phyloP scores from a whole-genome alignment of 108 stramenopile species.

The Schizochytrium sp. region DNA sequence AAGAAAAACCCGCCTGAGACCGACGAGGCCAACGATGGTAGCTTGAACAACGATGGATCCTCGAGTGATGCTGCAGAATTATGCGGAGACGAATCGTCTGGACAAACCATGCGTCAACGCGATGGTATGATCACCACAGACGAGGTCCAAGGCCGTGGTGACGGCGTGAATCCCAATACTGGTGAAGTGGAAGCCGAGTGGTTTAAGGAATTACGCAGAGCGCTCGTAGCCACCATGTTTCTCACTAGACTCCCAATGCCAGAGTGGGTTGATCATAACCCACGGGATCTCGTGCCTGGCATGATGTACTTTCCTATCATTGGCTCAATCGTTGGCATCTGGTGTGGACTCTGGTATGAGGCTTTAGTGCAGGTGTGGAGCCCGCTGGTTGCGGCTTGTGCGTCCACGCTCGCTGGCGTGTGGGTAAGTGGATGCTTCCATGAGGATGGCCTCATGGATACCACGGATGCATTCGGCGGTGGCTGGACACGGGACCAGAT shows the following conservation, averaged over 20 bases:
- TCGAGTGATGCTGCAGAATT: too few species aligned
- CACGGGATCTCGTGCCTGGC: conserved; percentile 75
- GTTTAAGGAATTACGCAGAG: conserved; percentile 3
- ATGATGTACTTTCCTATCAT: conserved; percentile 82
- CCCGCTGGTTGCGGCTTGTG: conserved; percentile 69
- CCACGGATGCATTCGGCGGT: conserved; percentile 80
- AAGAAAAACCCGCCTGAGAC: background rate
- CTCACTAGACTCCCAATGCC: conserved; percentile 81
- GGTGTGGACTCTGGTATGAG: conserved; percentile 69
- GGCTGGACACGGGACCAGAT: conserved; percentile 83
- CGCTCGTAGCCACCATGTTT: conserved; percentile 69
- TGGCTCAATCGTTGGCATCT: conserved; percentile 76
- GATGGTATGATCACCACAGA: background rate
- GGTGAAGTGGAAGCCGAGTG: background rate
- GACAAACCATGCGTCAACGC: background rate
- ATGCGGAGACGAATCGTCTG: background rate
- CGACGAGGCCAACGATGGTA: background rate
- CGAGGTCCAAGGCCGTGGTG: conserved; percentile 28
- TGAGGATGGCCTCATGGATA: conserved; percentile 85
- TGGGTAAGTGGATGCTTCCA: conserved; percentile 83
- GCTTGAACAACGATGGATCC: background rate
- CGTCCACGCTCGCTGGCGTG: conserved; percentile 66
- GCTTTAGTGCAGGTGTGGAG: conserved; percentile 50
- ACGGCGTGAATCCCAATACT: conserved; percentile 10
- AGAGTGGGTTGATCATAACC: conserved; percentile 74